A percentile compares a stretch with the other conserved stretches of the same genome.
These are phyloP conservation scores for Sideroxylon spinosum DNA, from an alignment of 179 eudicot species.

Conservation along the genomic window DNA sequence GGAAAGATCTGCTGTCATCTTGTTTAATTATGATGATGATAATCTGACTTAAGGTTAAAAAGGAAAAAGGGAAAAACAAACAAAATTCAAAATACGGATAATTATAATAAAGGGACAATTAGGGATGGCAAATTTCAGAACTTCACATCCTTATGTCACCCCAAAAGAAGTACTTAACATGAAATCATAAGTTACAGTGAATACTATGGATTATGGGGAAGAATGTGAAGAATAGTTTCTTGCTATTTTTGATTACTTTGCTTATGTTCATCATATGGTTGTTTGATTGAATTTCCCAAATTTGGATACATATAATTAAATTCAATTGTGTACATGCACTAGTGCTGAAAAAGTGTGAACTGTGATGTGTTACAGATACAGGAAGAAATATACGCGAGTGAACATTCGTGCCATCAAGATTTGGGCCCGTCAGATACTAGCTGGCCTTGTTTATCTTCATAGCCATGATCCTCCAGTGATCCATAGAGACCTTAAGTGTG, in stretches of 20 bases:
- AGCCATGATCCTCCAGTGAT: constrained; percentile 35
- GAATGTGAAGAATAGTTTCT: too few species aligned
- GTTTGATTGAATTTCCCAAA: background rate
- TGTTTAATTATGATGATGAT: background rate
- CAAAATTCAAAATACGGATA: background rate
- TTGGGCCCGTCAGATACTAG: constrained; percentile 34
- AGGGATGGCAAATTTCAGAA: background rate
- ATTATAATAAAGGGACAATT: constrained; percentile 6
- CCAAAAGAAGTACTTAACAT: background rate
- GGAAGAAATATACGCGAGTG: constrained; percentile 28
- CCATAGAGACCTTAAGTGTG: constrained; percentile 40
- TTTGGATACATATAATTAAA: background rate
- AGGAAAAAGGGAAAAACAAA: background rate
- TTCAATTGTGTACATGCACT: constrained; percentile 6
- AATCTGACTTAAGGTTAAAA: background rate
- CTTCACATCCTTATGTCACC: background rate
- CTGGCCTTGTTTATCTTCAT: constrained; percentile 34
- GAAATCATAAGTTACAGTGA: background rate
- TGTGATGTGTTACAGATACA: constrained; percentile 21
- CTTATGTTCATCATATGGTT: background rate
- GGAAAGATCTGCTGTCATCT: background rate
- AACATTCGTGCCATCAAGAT: constrained; percentile 30
- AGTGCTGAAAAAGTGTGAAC: background rate
- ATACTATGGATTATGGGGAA: background rate
- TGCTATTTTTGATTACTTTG: background rate